Base-by-base conservation (phyloP, 352 stramenopile species). In the Globisporangium parvum region DNA sequence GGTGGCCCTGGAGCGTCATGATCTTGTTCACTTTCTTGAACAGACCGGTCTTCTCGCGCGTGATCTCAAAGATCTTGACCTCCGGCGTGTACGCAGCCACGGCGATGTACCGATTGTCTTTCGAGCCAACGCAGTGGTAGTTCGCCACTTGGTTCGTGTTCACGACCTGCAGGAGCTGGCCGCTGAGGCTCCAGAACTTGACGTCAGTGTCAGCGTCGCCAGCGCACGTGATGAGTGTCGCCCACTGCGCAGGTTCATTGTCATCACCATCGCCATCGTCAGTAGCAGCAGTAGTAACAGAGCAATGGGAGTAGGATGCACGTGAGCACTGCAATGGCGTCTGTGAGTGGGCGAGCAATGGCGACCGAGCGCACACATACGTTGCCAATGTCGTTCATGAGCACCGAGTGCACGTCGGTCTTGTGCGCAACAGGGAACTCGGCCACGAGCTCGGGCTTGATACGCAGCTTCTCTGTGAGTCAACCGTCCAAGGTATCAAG, bases 21-120 rank as follows among this genome's bases (percentile, higher is more conserved):
- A 90, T 78, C 65, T 92, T 92, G 67, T 88, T 79, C 6, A 77
- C 74, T 47, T 90, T 90, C 60, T 88, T 87, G 62, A 92, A 92
- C 18, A 73, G 63, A 31, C 82, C 82, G 44, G 69, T 75, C 65
- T 88, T 90, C 55, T 88, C 80, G 21, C 82, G 82, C 23, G 69
- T 70, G 52, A 92, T 89, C 52, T 92, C 82, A 39, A 87, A 86
- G 48, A 92, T 92, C 66, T 88, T 88, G 51, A 90, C 82, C 33
- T 92, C 82, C 10, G 82, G 82, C 5, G 82, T 92, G 67, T 90
- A 92, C 11, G 79, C 79, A 18, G 82, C 82, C 20, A 92, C 77
- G 20, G 82, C 79, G 51, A 92, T 79, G 60, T 84, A 92, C 5
- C 82, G 77, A 53, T 90, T 92, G 69, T 92, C 82, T 56, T 87